These are phyloP conservation scores for Sporothrix globosa DNA, from an alignment of 2,329 filamentous ascomycete species.

Conservation along the genomic window DNA sequence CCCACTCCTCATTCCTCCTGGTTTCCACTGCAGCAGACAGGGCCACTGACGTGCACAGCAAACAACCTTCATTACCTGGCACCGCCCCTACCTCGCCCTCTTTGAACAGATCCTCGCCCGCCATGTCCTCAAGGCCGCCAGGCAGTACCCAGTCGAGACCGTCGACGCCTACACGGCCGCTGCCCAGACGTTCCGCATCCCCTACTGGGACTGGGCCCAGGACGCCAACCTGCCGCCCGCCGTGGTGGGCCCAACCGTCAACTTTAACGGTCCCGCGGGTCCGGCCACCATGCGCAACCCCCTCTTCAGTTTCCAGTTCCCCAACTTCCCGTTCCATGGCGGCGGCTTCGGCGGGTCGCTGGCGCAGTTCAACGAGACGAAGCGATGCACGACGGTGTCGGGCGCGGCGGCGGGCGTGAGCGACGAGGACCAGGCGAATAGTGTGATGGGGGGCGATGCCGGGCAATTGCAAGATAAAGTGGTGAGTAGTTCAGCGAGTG, in stretches of 20 bases:
- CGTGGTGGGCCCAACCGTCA: slow-evolving; percentile 41
- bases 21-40: background rate
- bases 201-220: slow-evolving; percentile 60
- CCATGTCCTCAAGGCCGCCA: slow-evolving; percentile 52
- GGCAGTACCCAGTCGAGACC: slow-evolving; percentile 46
- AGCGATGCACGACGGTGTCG: slow-evolving; percentile 45
- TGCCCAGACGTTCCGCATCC: slow-evolving; percentile 52
- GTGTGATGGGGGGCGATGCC: slow-evolving; percentile 38
- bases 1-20: background rate
- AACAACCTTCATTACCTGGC: slow-evolving; percentile 57
- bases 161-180: slow-evolving; percentile 49
- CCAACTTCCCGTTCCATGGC: slow-evolving; percentile 45
- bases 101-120: slow-evolving; percentile 60
- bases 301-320: slow-evolving; percentile 56
- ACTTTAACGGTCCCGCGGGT: slow-evolving; percentile 39
- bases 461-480: slow-evolving; percentile 40
- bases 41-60: slow-evolving; percentile 44
- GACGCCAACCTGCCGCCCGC: slow-evolving; percentile 50
- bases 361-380: slow-evolving; percentile 44
- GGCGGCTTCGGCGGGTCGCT: slow-evolving; percentile 41
- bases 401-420: slow-evolving; percentile 46
- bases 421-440: slow-evolving; percentile 42
- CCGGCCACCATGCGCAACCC: slow-evolving; percentile 51
- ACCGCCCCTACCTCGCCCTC: slow-evolving; percentile 58
- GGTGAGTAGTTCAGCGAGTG: slow-evolving; percentile 31